These are phyloP conservation scores for Botrytis fabae DNA, from an alignment of 2,329 filamentous ascomycete species.

Conservation along the genomic window DNA sequence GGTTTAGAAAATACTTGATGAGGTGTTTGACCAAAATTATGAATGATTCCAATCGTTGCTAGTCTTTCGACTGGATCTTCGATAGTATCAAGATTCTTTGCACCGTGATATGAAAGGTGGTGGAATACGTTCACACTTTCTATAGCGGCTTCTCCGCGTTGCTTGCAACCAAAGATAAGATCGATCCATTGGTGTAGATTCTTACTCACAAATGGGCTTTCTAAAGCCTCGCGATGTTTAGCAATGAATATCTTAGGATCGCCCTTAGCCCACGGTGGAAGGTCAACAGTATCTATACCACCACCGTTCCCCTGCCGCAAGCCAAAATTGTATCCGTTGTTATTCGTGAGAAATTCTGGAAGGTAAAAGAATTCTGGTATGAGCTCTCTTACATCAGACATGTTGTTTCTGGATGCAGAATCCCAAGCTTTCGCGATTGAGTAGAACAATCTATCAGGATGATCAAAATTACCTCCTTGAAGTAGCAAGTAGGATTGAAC, in stretches of 20 bases:
- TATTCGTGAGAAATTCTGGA: slow-evolving; percentile 90
- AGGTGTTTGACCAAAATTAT: slow-evolving; percentile 97
- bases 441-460: slow-evolving; percentile 92
- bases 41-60: slow-evolving; percentile 92
- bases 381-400: slow-evolving; percentile 90
- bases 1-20: slow-evolving; percentile 86
- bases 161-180: slow-evolving; percentile 89
- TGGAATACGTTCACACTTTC: slow-evolving; percentile 96
- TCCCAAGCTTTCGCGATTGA: slow-evolving; percentile 89
- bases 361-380: slow-evolving; percentile 98
- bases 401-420: slow-evolving; percentile 84
- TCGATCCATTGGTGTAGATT: slow-evolving; percentile 95
- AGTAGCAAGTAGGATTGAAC: slow-evolving; percentile 92
- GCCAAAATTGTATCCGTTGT: slow-evolving; percentile 94
- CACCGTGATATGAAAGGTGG: slow-evolving; percentile 90
- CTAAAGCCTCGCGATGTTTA: slow-evolving; percentile 92
- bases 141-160: slow-evolving; percentile 86
- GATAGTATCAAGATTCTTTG: slow-evolving; percentile 89
- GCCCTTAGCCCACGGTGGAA: slow-evolving; percentile 97
- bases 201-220: slow-evolving; percentile 88
- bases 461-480: slow-evolving; percentile 94
- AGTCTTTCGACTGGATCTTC: slow-evolving; percentile 82
- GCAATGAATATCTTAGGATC: slow-evolving; percentile 94
- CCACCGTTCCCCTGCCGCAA: slow-evolving; percentile 76
- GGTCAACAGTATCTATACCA: slow-evolving; percentile 77